Evolutionary conservation across 805 yeast genomes (phyloP).

Genomic region (Saccharomycopsis amapae): DNA sequence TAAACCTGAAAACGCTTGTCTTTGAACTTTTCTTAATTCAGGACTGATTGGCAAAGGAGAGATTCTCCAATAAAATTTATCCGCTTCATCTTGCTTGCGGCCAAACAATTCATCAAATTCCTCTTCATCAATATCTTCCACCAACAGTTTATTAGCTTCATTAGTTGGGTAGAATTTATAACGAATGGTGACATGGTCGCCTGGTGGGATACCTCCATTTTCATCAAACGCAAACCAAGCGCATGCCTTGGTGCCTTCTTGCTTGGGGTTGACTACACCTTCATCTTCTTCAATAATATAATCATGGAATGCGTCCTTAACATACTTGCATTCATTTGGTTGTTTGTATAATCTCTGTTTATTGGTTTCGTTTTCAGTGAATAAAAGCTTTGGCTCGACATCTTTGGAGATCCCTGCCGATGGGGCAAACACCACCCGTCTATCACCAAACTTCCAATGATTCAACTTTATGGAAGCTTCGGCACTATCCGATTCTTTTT

Average conservation of each 20-base stretch:
- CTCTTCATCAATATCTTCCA: conserved; percentile 57
- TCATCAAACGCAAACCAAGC: conserved; percentile 79
- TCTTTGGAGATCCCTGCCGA: conserved; percentile 70
- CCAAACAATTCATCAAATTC: conserved; percentile 63
- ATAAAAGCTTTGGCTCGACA: conserved; percentile 67
- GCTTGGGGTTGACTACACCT: conserved; percentile 61
- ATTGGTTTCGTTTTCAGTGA: conserved; percentile 89
- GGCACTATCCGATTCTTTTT: conserved; percentile 33
- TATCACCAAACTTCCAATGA: conserved; percentile 63
- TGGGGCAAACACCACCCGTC: conserved; percentile 68
- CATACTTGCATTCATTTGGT: conserved; percentile 50
- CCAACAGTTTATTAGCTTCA: conserved; percentile 10
- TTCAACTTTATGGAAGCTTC: conserved; percentile 48
- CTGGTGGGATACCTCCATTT: conserved; percentile 74
- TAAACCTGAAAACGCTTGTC: conserved; percentile 92
- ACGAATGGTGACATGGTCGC: conserved; percentile 79
- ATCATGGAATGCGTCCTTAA: conserved; percentile 91
- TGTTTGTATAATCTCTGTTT: conserved; percentile 57
- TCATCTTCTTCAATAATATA: conserved; percentile 54
- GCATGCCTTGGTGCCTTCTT: conserved; percentile 72
- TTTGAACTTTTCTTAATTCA: conserved; percentile 71
- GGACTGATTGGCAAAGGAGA: conserved; percentile 80
- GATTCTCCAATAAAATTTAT: conserved; percentile 84
- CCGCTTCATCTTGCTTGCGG: conserved; percentile 79
- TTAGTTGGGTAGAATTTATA: conserved; percentile 43